Conservation (phyloP, 495 filamentous ascomycete genomes). For the Friedmanniomyces endolithicus region DNA sequence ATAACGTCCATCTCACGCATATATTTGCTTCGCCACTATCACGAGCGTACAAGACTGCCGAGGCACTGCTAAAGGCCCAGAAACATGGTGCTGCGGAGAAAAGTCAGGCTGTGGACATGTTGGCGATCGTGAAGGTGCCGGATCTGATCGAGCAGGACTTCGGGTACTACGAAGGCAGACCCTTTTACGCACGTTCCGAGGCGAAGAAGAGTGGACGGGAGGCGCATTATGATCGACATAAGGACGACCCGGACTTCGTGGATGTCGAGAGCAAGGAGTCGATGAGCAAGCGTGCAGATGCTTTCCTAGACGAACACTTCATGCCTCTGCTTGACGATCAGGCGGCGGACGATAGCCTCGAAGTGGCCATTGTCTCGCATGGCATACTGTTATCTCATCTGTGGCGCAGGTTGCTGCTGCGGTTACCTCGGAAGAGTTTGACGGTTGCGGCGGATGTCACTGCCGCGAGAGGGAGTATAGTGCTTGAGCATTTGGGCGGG, state of each 20-base stretch:
- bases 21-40: slow-evolving; percentile 73
- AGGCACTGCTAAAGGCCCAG: slow-evolving; percentile 47
- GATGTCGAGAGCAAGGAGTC: slow-evolving; percentile 48
- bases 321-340: slow-evolving; percentile 39
- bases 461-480: slow-evolving; percentile 12
- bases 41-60: slow-evolving; percentile 59
- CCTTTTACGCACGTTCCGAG: slow-evolving; percentile 27
- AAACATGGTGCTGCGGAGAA: not conserved
- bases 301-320: slow-evolving; percentile 51
- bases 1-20: slow-evolving; percentile 37
- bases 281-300: slow-evolving; percentile 48
- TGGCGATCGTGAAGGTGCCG: slow-evolving; percentile 36
- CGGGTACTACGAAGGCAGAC: slow-evolving; percentile 53
- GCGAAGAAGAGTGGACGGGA: slow-evolving; percentile 18
- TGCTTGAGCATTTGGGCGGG: slow-evolving; percentile 36
- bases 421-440: slow-evolving; percentile 37
- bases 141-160: slow-evolving; percentile 64
- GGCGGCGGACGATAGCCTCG: slow-evolving; percentile 14
- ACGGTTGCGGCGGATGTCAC: slow-evolving; percentile 23
- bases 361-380: slow-evolving; percentile 61
- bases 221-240: slow-evolving; percentile 14
- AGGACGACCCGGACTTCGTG: slow-evolving; percentile 33
- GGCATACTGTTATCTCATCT: slow-evolving; percentile 63
- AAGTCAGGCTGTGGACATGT: not conserved
- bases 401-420: slow-evolving; percentile 47